Evolutionary conservation across 2,329 filamentous ascomycete species (phyloP).

Genomic region (Teratosphaeria viscida): DNA sequence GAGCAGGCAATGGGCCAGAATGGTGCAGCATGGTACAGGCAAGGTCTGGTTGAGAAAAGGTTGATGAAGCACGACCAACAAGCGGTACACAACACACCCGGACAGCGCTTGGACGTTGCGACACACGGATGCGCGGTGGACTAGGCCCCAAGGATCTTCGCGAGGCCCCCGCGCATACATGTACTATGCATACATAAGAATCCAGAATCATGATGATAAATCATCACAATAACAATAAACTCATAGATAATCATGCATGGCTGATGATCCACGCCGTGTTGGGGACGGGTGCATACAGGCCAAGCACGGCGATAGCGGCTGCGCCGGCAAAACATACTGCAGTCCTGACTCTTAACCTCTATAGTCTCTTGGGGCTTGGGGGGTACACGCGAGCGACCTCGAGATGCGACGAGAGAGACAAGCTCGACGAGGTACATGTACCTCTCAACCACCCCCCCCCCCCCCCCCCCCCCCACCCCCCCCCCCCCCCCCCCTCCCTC

Average conservation of each 20-base stretch:
- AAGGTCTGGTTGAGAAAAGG: background rate
- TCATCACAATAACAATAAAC: background rate
- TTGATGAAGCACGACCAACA: background rate
- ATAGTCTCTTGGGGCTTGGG: too few species aligned
- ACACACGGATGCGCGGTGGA: background rate
- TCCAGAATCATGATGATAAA: too few species aligned
- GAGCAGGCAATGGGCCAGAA: background rate
- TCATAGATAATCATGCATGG: background rate
- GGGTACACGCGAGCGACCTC: conserved; percentile 1
- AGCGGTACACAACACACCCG: background rate
- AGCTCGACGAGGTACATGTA: background rate
- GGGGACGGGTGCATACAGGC: conserved; percentile 8
- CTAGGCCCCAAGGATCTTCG: background rate
- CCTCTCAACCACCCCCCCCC: background rate
- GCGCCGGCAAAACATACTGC: conserved; percentile 7
- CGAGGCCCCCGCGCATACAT: background rate
- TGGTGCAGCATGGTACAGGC: background rate
- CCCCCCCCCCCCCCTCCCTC: background rate
- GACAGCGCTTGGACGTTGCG: background rate
- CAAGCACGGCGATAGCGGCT: conserved; percentile 12
- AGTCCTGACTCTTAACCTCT: background rate
- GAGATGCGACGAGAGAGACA: background rate
- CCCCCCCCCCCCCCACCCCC: background rate
- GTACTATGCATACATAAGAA: too few species aligned
- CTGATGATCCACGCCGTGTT: conserved; percentile 7